Evolutionary conservation across 2,329 filamentous ascomycete species (phyloP).

Genomic region (Nemania sp.): DNA sequence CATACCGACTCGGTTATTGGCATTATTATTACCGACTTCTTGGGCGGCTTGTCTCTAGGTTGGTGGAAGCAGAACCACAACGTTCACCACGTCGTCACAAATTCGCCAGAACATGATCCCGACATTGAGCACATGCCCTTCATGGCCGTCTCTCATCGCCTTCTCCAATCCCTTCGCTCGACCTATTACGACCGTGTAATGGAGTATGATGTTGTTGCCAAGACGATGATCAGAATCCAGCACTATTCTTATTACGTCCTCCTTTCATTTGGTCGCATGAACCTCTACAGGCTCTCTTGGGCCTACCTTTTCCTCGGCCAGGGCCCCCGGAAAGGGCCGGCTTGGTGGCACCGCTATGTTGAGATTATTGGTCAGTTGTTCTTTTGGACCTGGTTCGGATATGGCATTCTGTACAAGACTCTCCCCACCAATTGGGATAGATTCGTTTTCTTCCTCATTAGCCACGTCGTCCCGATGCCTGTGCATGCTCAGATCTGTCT

Average conservation of each 20-base stretch:
- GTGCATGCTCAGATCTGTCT: slow-evolving; percentile 91
- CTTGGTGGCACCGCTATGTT: slow-evolving; percentile 86
- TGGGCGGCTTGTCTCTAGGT: slow-evolving; percentile 88
- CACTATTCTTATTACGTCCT: slow-evolving; percentile 86
- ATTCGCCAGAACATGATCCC: slow-evolving; percentile 93
- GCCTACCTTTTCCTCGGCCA: slow-evolving; percentile 77
- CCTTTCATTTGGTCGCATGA: slow-evolving; percentile 85
- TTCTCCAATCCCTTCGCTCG: slow-evolving; percentile 78
- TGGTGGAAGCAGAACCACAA: slow-evolving; percentile 99
- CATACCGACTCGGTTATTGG: slow-evolving; percentile 85
- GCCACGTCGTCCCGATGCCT: slow-evolving; percentile 83
- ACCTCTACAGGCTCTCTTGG: slow-evolving; percentile 86
- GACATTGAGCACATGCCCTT: slow-evolving; percentile 94
- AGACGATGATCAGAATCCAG: slow-evolving; percentile 78
- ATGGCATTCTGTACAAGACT: slow-evolving; percentile 78
- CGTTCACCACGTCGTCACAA: slow-evolving; percentile 96
- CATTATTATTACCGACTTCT: slow-evolving; percentile 88
- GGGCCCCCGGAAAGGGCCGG: slow-evolving; percentile 79
- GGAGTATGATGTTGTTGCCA: slow-evolving; percentile 80
- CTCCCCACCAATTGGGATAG: slow-evolving; percentile 78
- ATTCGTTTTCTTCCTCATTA: slow-evolving; percentile 80
- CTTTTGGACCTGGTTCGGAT: slow-evolving; percentile 91
- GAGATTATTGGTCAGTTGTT: slow-evolving; percentile 80
- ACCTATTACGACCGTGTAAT: slow-evolving; percentile 88
- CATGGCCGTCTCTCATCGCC: slow-evolving; percentile 86